Evolutionary conservation across 2,329 filamentous ascomycete genomes (phyloP).

Genomic region (Phaeosphaeria sp.): DNA sequence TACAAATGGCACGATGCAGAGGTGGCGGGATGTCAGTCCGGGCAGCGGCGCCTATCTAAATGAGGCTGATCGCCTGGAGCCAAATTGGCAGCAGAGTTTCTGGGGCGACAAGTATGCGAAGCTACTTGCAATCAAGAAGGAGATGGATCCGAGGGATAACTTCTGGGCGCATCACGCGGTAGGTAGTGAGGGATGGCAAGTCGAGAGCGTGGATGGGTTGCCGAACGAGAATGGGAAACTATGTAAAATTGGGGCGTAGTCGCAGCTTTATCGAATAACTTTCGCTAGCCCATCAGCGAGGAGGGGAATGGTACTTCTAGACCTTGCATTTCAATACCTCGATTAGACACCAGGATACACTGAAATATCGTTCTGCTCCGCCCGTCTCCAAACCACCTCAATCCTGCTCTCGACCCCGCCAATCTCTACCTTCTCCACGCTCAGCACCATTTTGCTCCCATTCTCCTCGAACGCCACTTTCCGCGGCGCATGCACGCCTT

Average conservation of each 20-base stretch:
- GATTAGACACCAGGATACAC: background rate
- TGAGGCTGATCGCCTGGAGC: slow-evolving; percentile 20
- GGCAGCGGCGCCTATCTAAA: slow-evolving; percentile 35
- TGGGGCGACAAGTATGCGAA: slow-evolving; percentile 20
- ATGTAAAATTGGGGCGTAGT: slow-evolving; percentile 9
- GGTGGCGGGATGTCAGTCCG: slow-evolving; percentile 31
- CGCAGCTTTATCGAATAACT: too few species aligned
- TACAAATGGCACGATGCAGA: slow-evolving; percentile 31
- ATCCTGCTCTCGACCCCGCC: slow-evolving; percentile 5
- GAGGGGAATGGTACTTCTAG: too few species aligned
- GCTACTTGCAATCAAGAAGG: slow-evolving; percentile 16
- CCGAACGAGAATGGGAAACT: slow-evolving; percentile 34
- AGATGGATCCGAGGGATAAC: slow-evolving; percentile 14
- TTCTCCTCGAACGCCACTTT: background rate
- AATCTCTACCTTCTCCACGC: slow-evolving; percentile 2
- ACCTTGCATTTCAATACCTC: too few species aligned
- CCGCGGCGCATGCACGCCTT: slow-evolving; percentile 8
- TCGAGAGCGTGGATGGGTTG: slow-evolving; percentile 27
- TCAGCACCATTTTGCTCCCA: background rate
- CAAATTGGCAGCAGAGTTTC: slow-evolving; percentile 20
- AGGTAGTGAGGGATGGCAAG: slow-evolving; percentile 30
- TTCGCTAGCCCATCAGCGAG: too few species aligned
- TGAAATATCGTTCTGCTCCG: slow-evolving; percentile 2
- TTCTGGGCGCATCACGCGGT: slow-evolving; percentile 32
- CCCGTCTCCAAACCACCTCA: slow-evolving; percentile 10